Evolutionary conservation across 345 rosid genomes (phyloP), one percentile per base, ranked within the genome.

Genomic region (Linum trigynum): DNA sequence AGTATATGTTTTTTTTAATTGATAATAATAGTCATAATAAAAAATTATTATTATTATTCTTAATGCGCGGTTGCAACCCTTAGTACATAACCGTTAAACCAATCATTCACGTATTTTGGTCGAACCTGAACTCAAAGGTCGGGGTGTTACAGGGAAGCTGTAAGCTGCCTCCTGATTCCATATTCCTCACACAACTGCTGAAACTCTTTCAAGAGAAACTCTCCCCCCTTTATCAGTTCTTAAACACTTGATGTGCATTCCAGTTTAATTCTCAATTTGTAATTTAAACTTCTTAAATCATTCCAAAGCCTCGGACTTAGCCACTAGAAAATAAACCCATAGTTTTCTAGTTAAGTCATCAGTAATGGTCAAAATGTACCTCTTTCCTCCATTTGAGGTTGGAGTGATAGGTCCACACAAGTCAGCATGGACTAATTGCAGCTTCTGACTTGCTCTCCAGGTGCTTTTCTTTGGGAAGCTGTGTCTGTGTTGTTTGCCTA

Each of bases 161-260:
- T 65, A 3, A 55, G 0, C 12, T 65, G 11, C 51, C 39, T 36
- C 0, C 7, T 10, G 14, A 65, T 37, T 0, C 61, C 67, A 3
- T 36, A 23, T 23, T 23, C 32, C 32, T 23, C 32, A 23, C 32
- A 23, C 32, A 23, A 1, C 32, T 23, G 32, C 8, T 14, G 1
- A 10, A 65, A 65, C 6, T 65, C 48, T 50, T 65, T 53, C 14
- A 59, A 65, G 23, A 39, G 1, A 42, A 36, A 65, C 16, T 65
- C 60, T 3, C 67, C 67, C 16, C 16, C 67, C 67, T 9, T 43
- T 5, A 53, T 65, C 38, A 9, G n/a, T 53, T 38, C 61, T 15
- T 7, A 65, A n/a, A 15, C 8, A 3, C 35, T 38, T 65, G 3
- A 65, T 8, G 9, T 7, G 3, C 6, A 1, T 9, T 5, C 60